These are phyloP conservation scores for Boletus subcaerulescens DNA, from an alignment of 768 basidiomycete species.

Conservation along the genomic window DNA sequence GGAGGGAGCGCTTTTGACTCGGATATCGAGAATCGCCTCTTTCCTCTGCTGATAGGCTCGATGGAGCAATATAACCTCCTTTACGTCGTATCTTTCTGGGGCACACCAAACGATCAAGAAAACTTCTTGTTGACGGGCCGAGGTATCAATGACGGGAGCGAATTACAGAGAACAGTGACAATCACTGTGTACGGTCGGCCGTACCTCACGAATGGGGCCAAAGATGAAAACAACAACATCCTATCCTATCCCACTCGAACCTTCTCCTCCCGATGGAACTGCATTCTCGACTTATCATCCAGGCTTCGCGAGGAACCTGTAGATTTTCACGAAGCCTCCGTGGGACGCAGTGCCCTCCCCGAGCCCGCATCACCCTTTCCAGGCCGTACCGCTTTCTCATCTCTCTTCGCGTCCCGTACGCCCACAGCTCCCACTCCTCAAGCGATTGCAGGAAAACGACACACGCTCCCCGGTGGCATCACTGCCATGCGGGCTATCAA, in stretches of 20 bases:
- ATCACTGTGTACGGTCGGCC: conserved; percentile 81
- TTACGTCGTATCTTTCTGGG: conserved; percentile 83
- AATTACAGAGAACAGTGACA: conserved; percentile 72
- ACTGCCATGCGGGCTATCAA: conserved; percentile 31
- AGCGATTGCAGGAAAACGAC: conserved; percentile 56
- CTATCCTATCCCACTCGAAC: conserved; percentile 60
- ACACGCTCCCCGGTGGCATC: conserved; percentile 43
- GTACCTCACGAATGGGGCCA: conserved; percentile 35
- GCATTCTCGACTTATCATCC: conserved; percentile 72
- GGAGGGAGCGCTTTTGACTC: conserved; percentile 35
- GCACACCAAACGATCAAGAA: conserved; percentile 56
- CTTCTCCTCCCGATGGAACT: conserved; percentile 90
- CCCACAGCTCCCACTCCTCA: conserved; percentile 23
- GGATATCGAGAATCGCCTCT: conserved; percentile 43
- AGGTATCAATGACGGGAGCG: conserved; percentile 35
- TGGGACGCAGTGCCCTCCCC: conserved; percentile 48
- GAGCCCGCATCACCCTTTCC: conserved; percentile 84
- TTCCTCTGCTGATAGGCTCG: conserved; percentile 70
- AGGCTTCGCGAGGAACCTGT: conserved; percentile 23
- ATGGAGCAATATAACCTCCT: conserved; percentile 85
- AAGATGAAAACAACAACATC: conserved; percentile 10
- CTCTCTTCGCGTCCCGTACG: conserved; percentile 27
- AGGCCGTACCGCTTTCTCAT: conserved; percentile 27
- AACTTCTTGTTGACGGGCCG: conserved; percentile 30
- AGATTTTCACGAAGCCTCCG: conserved; percentile 14